Evolutionary conservation across 306 rosid species (phyloP).

Genomic region (Castanea sativa): DNA sequence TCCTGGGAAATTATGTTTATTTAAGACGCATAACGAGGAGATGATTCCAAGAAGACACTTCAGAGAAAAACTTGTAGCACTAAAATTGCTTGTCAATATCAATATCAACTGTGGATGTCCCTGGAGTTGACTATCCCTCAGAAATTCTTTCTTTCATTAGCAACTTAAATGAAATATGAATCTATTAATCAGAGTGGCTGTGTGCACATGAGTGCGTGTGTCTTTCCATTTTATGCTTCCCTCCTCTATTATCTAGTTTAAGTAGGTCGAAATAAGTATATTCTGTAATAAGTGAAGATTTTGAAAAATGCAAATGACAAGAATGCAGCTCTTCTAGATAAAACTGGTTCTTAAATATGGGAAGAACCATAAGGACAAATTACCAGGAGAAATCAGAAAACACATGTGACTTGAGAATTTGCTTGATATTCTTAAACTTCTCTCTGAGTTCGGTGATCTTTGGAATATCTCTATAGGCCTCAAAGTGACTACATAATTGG

Average conservation of each 20-base stretch:
- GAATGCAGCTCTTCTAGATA: no score
- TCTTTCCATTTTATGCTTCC: no score
- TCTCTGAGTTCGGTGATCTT: conserved; percentile 97
- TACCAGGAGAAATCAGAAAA: conserved; percentile 97
- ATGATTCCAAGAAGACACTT: background rate
- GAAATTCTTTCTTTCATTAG: background rate
- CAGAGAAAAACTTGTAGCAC: background rate
- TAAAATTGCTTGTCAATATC: background rate
- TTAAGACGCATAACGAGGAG: background rate
- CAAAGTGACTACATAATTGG: conserved; percentile 96
- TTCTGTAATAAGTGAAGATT: no score
- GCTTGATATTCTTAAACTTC: conserved; percentile 97
- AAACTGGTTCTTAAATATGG: background rate
- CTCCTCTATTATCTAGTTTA: no score
- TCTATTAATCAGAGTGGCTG: background rate
- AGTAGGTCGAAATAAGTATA: no score
- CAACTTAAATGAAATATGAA: background rate
- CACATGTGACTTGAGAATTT: conserved; percentile 96
- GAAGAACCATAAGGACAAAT: conserved; percentile 4
- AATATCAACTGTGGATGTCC: background rate
- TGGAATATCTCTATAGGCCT: conserved; percentile 93
- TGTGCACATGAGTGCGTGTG: no score
- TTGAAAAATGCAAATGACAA: no score
- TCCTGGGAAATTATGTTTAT: no score
- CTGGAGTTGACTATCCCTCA: background rate